Conservation (phyloP, 352 stramenopile genomes). For the Plasmopara muralis region DNA sequence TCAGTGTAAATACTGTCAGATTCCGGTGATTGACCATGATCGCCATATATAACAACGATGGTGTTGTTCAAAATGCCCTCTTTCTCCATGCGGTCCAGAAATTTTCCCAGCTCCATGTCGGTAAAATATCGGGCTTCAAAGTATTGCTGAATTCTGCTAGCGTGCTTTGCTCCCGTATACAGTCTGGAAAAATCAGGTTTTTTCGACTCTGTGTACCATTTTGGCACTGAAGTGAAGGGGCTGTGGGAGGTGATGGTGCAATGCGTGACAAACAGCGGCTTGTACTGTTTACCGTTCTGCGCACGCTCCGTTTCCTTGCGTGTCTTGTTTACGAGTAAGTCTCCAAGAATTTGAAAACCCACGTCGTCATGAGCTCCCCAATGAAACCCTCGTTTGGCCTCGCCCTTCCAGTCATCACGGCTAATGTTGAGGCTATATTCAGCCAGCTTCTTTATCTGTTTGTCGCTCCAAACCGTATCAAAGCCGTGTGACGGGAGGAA, state of each 20-base stretch:
- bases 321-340: slow-evolving; percentile 42
- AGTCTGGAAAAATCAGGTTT: slow-evolving; percentile 49
- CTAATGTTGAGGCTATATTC: slow-evolving; percentile 29
- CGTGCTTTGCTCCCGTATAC: slow-evolving; percentile 30
- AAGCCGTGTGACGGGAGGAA: slow-evolving; percentile 52
- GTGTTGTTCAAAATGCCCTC: slow-evolving; percentile 47
- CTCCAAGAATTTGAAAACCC: slow-evolving; percentile 35
- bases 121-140: slow-evolving; percentile 51
- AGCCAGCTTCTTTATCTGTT: slow-evolving; percentile 31
- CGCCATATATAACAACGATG: slow-evolving; percentile 46
- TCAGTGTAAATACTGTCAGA: slow-evolving; percentile 28
- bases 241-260: slow-evolving; percentile 55
- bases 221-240: slow-evolving; percentile 24
- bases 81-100: slow-evolving; percentile 38
- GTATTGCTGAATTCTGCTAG: slow-evolving; percentile 32
- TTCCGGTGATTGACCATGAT: slow-evolving; percentile 49
- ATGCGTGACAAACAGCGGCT: slow-evolving; percentile 46
- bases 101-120: slow-evolving; percentile 45
- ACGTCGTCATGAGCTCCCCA: slow-evolving; percentile 55
- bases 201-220: slow-evolving; percentile 34
- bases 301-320: slow-evolving; percentile 20
- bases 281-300: slow-evolving; percentile 16
- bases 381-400: slow-evolving; percentile 7
- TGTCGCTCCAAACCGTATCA: slow-evolving; percentile 29
- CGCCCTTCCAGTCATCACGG: slow-evolving; percentile 22